A percentile compares a stretch with the other conserved stretches of the same genome.
These are phyloP conservation scores for Ophiosphaerella korrae DNA, from an alignment of 2,329 filamentous ascomycete genomes.

Conservation along the genomic window DNA sequence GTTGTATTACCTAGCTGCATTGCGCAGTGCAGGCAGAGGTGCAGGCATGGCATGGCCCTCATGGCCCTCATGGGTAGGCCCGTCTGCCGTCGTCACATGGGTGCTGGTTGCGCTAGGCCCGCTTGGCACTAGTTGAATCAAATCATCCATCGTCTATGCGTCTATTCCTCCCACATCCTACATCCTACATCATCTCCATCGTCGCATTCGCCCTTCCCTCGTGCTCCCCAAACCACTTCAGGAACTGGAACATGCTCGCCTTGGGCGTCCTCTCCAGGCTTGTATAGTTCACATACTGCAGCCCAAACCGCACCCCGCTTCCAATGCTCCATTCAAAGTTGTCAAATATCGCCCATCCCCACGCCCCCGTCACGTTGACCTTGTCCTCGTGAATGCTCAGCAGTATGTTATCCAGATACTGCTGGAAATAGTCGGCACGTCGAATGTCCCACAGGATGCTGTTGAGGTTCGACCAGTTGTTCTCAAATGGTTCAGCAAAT, in stretches of 20 bases:
- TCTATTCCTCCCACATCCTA: neutral
- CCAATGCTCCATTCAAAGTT: slow-evolving; percentile 52
- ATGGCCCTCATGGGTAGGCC: slow-evolving; percentile 3
- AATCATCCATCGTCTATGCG: neutral
- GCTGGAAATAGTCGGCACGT: slow-evolving; percentile 50
- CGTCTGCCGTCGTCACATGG: slow-evolving; percentile 19
- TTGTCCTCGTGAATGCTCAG: slow-evolving; percentile 44
- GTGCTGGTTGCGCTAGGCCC: slow-evolving; percentile 22
- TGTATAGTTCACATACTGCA: slow-evolving; percentile 53
- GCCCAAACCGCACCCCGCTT: slow-evolving; percentile 44
- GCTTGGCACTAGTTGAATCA: neutral
- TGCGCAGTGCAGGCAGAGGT: slow-evolving; percentile 10
- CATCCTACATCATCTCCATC: slow-evolving; percentile 20
- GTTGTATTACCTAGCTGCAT: neutral
- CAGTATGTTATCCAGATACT: slow-evolving; percentile 50
- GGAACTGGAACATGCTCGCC: slow-evolving; percentile 50
- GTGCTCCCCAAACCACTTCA: slow-evolving; percentile 50
- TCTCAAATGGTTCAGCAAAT: slow-evolving; percentile 51
- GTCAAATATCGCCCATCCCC: slow-evolving; percentile 50
- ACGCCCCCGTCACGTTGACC: slow-evolving; percentile 51
- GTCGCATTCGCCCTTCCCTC: slow-evolving; percentile 33
- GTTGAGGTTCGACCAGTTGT: slow-evolving; percentile 31
- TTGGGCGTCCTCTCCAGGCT: slow-evolving; percentile 49
- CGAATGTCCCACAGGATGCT: slow-evolving; percentile 49
- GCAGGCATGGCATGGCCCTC: slow-evolving; percentile 4